Percentiles rank a stretch among this genome's conserved stretches.
phyloP scores from a whole-genome alignment of 2,329 filamentous ascomycete genomes.

The Akanthomyces uredinophilus region DNA sequence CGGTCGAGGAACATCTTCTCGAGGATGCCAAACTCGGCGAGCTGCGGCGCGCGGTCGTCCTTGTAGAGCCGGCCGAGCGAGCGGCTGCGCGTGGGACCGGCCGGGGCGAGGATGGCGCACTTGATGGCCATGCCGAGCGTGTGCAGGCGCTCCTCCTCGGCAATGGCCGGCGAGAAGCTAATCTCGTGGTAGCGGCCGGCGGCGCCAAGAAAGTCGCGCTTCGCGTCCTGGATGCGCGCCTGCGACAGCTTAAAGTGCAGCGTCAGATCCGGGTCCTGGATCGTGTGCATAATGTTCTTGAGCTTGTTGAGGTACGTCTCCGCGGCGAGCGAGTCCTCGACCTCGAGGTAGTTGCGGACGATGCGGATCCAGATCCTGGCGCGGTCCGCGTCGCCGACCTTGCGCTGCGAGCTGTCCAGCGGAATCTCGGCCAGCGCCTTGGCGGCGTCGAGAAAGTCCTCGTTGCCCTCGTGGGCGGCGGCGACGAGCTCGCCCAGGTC shows the following conservation, averaged over 20 bases:
- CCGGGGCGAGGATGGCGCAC: conserved; percentile 87
- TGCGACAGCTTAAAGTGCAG: conserved; percentile 88
- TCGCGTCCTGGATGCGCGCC: conserved; percentile 87
- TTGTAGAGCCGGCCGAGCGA: conserved; percentile 84
- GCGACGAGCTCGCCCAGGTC: conserved; percentile 75
- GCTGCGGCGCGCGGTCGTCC: conserved; percentile 73
- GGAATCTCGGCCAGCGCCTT: conserved; percentile 76
- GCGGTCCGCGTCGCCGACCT: conserved; percentile 75
- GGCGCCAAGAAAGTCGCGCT: conserved; percentile 83
- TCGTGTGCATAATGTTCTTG: conserved; percentile 82
- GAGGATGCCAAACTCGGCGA: conserved; percentile 79
- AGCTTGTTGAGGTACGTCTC: conserved; percentile 89
- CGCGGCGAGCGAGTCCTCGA: conserved; percentile 81
- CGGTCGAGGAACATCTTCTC: conserved; percentile 98
- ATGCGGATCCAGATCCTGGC: conserved; percentile 88
- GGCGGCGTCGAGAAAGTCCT: conserved; percentile 76
- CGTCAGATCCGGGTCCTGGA: conserved; percentile 67
- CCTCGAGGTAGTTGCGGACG: conserved; percentile 88
- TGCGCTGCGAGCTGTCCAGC: conserved; percentile 82
- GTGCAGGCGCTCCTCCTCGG: conserved; percentile 78
- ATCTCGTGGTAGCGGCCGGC: conserved; percentile 85
- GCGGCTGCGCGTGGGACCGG: conserved; percentile 76
- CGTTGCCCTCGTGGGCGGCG: conserved; percentile 73
- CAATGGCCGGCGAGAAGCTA: conserved; percentile 70
- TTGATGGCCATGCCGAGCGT: conserved; percentile 84